These are phyloP conservation scores for Theobroma grandiflorum DNA, from an alignment of 441 rosid genomes.

Conservation along the genomic window DNA sequence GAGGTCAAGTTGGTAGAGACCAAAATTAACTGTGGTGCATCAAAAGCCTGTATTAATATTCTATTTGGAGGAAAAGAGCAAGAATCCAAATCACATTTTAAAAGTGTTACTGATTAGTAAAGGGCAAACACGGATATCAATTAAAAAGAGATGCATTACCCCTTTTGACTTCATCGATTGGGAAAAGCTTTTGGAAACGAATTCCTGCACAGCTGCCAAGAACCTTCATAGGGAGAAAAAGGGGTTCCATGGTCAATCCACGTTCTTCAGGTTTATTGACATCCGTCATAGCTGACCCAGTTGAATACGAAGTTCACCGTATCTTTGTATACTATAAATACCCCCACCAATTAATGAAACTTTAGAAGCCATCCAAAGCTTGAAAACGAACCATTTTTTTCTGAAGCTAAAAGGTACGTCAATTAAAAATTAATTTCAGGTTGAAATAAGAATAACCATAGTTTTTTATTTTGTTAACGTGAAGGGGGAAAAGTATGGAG, in stretches of 20 bases:
- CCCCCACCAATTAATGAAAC: background rate
- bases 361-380: background rate
- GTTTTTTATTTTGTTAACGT: background rate
- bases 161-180: background rate
- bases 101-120: background rate
- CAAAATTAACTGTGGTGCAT: background rate
- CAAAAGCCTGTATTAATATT: background rate
- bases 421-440: background rate
- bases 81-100: constrained; percentile 15
- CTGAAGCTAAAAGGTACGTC: background rate
- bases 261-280: constrained; percentile 4
- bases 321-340: background rate
- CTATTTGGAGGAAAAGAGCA: background rate
- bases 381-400: background rate
- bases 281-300: background rate
- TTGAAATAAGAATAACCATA: background rate
- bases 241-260: constrained; percentile 5
- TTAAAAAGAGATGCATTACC: background rate
- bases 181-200: background rate
- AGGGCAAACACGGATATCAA: background rate
- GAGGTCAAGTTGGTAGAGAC: background rate
- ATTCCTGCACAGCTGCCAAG: background rate
- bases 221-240: background rate
- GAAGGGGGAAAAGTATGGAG: constrained; percentile 36
- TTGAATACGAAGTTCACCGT: background rate